Evolutionary conservation across 768 basidiomycete genomes (phyloP).

Genomic region (Kwoniella sp.): DNA sequence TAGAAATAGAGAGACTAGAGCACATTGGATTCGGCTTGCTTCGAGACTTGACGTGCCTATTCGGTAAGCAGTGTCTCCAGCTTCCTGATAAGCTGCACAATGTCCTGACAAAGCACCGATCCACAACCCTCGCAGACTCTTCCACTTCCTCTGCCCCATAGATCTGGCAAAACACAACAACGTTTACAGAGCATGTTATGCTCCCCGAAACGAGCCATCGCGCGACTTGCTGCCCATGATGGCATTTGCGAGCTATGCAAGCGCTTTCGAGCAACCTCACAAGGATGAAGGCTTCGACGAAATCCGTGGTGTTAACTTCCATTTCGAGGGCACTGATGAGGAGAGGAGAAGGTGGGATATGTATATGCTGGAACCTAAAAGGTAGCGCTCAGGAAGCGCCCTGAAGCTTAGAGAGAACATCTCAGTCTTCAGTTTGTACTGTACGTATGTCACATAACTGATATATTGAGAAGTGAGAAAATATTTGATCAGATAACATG

Average conservation of each 20-base stretch:
- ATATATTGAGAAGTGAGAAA: no score
- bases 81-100: no score
- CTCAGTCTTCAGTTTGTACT: no score
- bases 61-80: conserved; percentile 58
- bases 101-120: no score
- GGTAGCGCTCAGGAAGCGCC: conserved; percentile 13
- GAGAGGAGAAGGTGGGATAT: conserved; percentile 73
- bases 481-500: no score
- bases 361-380: conserved; percentile 63
- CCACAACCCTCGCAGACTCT: conserved; percentile 61
- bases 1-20: conserved; percentile 69
- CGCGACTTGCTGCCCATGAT: conserved; percentile 43
- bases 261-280: conserved; percentile 64
- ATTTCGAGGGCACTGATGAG: conserved; percentile 73
- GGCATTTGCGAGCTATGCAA: conserved; percentile 48
- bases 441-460: no score
- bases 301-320: conserved; percentile 75
- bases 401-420: no score
- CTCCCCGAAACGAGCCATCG: conserved; percentile 30
- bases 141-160: conserved; percentile 72
- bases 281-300: conserved; percentile 74
- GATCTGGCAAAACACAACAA: conserved; percentile 94
- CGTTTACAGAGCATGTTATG: conserved; percentile 71
- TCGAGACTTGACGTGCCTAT: conserved; percentile 62
- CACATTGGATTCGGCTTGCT: conserved; percentile 71